A percentile compares a stretch with the other conserved stretches of the same genome.
These are phyloP conservation scores for Schoenoplectus tabernaemontani DNA, from an alignment of 202 grass and related monocot genomes.

Conservation along the genomic window DNA sequence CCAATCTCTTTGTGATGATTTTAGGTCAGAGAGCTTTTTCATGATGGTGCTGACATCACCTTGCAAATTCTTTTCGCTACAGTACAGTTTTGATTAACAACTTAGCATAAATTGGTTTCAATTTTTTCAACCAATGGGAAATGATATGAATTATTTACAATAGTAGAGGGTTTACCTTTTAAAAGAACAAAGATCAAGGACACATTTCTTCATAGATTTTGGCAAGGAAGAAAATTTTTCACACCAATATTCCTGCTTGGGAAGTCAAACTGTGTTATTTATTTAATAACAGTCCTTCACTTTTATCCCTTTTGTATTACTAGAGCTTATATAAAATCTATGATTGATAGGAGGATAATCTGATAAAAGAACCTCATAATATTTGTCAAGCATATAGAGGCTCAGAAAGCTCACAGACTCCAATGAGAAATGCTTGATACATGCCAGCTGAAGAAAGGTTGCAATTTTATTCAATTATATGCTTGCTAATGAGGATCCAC, in stretches of 20 bases:
- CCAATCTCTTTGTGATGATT: conserved; percentile 51
- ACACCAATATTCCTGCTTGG: conserved; percentile 41
- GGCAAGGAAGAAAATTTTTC: conserved; percentile 46
- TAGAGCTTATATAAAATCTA: conserved; percentile 15
- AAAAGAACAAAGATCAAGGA: conserved; percentile 57
- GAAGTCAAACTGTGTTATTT: conserved; percentile 5
- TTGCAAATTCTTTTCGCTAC: conserved; percentile 41
- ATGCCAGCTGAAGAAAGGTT: conserved; percentile 63
- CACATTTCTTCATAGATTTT: conserved; percentile 30
- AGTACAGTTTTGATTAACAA: conserved; percentile 7
- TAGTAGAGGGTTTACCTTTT: conserved; percentile 34
- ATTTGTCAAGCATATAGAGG: conserved; percentile 49
- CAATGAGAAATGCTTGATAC: conserved; percentile 66
- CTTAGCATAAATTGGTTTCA: neutral
- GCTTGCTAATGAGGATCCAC: neutral
- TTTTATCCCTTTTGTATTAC: neutral
- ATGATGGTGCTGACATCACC: conserved; percentile 28
- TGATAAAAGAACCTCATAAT: conserved; percentile 44
- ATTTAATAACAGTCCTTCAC: too few relatives aligned
- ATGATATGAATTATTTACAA: conserved; percentile 4
- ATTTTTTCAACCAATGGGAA: neutral
- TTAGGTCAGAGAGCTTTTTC: conserved; percentile 43
- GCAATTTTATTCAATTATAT: conserved; percentile 19
- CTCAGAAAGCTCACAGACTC: conserved; percentile 76
- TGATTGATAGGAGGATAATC: neutral